A percentile compares a stretch with the other conserved stretches of the same genome.
These are phyloP conservation scores for Primulina huaijiensis DNA, from an alignment of 257 asterid species.

Conservation along the genomic window DNA sequence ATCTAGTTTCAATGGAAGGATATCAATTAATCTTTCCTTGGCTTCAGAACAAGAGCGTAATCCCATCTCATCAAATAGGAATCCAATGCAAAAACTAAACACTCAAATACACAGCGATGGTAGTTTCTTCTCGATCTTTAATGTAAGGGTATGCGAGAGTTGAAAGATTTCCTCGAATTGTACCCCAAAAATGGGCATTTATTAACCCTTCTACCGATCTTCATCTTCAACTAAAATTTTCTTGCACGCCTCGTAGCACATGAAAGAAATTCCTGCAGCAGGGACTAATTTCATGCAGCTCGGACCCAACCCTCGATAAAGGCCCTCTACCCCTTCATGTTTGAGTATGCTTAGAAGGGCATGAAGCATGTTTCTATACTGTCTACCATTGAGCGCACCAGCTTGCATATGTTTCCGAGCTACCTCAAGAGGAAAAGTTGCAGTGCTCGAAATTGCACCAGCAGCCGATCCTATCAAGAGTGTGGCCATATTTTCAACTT, in stretches of 20 bases:
- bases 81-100: too few species aligned
- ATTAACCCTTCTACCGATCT: background rate
- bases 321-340: slow-evolving; percentile 45
- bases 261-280: slow-evolving; percentile 54
- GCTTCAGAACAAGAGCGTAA: too few species aligned
- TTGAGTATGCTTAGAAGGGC: slow-evolving; percentile 70
- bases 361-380: slow-evolving; percentile 75
- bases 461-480: slow-evolving; percentile 85
- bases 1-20: too few species aligned
- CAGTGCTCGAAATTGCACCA: slow-evolving; percentile 91
- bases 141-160: too few species aligned
- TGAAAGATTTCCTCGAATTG: too few species aligned
- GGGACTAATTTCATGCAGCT: slow-evolving; percentile 59
- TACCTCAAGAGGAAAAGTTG: slow-evolving; percentile 92
- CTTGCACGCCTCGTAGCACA: slow-evolving; percentile 59
- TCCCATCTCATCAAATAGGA: too few species aligned
- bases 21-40: too few species aligned
- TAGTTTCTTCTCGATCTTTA: too few species aligned
- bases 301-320: slow-evolving; percentile 50
- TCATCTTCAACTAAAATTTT: slow-evolving; percentile 44
- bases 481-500: slow-evolving; percentile 81
- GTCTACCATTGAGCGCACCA: slow-evolving; percentile 87
- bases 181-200: background rate
- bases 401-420: slow-evolving; percentile 96
- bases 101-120: too few species aligned